Evolutionary conservation across 208 protist species (phyloP), one percentile per base, ranked within the genome.

Genomic region (Leishmania tropica): DNA sequence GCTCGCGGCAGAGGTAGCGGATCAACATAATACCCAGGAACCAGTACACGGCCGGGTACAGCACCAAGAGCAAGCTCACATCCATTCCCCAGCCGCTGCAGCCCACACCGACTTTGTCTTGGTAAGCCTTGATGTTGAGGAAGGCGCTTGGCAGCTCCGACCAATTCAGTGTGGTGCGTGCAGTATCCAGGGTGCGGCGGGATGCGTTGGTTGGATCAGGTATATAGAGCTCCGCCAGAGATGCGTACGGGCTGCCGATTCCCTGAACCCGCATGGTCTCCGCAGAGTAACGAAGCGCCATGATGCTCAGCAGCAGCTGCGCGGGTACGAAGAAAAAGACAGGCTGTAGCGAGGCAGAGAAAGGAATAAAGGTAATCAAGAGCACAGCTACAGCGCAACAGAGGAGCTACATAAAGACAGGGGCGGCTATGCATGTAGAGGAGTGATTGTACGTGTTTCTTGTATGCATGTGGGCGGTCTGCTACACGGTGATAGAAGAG

Each of bases 11-110:
- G 17, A 89, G 62, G 83, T 89, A 85, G 76, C 93, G 93, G n/a
- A 93, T 28, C 28, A 90, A 6, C 75, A 90, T 78, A 75, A 96
- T 87, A n/a, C 53, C 77, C 13, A 93, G 17, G 68, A 88, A 86
- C 85, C 84, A 96, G 56, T 89, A 79, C 54, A 92, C 35, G 53
- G 78, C 37, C 2, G 90, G 90, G 45, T 78, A 60, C 53, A 93
- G 76, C 24, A 74, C 42, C 21, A 64, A 62, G 7, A 93, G 54
- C 15, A 87, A 42, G 68, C 81, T 53, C 15, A 83, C 40, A 76
- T 96, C 90, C 35, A 93, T 79, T 51, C 90, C 93, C 77, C 78
- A 84, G 35, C 81, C 79, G 74, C 83, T 81, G 54, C 76, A 87
- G n/a, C 84, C 81, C 17, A 76, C 51, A 35, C 86, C 83, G 54